A percentile compares a stretch with the other conserved stretches of the same genome.
Conservation (phyloP, 2,329 filamentous ascomycete species). For the Penicillium janthinellum region DNA sequence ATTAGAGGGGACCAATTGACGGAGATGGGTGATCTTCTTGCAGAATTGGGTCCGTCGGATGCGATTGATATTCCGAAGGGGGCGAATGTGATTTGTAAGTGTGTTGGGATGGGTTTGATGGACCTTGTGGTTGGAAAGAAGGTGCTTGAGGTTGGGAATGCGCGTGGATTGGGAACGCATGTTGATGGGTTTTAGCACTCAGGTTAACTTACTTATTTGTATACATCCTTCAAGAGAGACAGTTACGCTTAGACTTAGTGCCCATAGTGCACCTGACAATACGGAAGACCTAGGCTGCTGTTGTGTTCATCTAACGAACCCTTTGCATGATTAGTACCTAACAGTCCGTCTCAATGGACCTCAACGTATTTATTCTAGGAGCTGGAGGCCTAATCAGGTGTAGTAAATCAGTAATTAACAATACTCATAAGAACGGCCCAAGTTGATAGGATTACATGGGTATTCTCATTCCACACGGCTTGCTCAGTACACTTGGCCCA, state of each 20-base stretch:
- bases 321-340: no score
- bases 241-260: no score
- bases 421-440: no score
- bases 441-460: no score
- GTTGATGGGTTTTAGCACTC: constrained; percentile 39
- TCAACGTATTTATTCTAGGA: neutral
- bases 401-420: no score
- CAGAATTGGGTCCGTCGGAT: constrained; percentile 16
- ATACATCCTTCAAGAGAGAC: no score
- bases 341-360: neutral
- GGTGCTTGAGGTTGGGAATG: constrained; percentile 41
- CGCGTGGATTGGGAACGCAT: constrained; percentile 35
- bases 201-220: no score
- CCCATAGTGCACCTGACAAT: no score
- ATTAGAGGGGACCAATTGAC: constrained; percentile 42
- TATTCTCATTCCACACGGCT: no score
- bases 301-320: neutral
- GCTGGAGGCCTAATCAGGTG: no score
- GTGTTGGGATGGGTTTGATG: constrained; percentile 55
- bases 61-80: constrained; percentile 31
- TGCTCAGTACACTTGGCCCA: neutral
- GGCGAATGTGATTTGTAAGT: constrained; percentile 53
- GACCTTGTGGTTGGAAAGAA: constrained; percentile 51
- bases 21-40: constrained; percentile 47
- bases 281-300: no score